These are phyloP conservation scores for Lactifluus rugatus DNA, from an alignment of 768 basidiomycete species.

Conservation along the genomic window DNA sequence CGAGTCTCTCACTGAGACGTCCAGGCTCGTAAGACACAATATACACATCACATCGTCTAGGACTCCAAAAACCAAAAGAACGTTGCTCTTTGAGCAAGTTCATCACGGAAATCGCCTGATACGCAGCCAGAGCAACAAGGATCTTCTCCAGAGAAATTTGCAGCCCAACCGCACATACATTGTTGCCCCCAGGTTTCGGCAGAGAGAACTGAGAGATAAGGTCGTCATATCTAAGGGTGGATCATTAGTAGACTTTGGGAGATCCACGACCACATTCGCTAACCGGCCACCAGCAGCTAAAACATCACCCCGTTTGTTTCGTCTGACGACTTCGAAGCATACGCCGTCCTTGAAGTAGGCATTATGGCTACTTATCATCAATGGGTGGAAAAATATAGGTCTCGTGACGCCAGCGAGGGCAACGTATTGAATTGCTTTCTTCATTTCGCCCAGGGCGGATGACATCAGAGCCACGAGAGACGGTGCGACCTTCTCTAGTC, in stretches of 20 bases:
- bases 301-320: conserved; percentile 55
- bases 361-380: conserved; percentile 62
- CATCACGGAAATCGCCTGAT: conserved; percentile 57
- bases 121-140: conserved; percentile 53
- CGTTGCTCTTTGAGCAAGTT: conserved; percentile 65
- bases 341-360: conserved; percentile 64
- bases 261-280: conserved; percentile 17
- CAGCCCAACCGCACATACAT: conserved; percentile 58
- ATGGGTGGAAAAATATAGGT: conserved; percentile 58
- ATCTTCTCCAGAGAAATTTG: conserved; percentile 79
- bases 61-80: conserved; percentile 85
- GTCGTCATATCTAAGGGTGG: conserved; percentile 53
- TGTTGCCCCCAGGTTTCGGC: conserved; percentile 42
- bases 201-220: conserved; percentile 53
- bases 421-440: conserved; percentile 50
- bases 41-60: conserved; percentile 82
- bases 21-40: conserved; percentile 71
- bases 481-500: conserved; percentile 53
- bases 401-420: conserved; percentile 50
- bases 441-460: conserved; percentile 50
- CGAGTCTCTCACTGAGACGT: conserved; percentile 65
- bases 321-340: conserved; percentile 62
- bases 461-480: conserved; percentile 39
- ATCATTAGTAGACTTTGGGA: neutral
- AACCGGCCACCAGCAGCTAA: conserved; percentile 79